Conservation (phyloP, 2,329 filamentous ascomycete genomes). For the Penicillium sclerotigenum region DNA sequence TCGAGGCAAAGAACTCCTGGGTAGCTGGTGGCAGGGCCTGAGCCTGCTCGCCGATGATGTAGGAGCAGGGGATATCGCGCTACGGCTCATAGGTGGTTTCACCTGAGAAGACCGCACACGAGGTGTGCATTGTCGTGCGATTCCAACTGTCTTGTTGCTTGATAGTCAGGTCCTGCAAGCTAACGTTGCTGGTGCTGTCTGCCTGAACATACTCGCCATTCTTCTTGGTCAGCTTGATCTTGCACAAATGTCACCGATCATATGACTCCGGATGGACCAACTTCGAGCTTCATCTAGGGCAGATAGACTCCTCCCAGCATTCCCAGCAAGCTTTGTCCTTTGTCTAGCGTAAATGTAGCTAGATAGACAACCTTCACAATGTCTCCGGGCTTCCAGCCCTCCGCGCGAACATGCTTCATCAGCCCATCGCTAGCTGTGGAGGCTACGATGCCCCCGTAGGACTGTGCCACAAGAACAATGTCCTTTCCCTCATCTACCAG, state of each 20-base stretch:
- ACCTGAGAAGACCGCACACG: slow-evolving; percentile 26
- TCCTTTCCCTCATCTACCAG: slow-evolving; percentile 30
- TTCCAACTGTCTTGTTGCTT: slow-evolving; percentile 26
- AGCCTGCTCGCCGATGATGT: slow-evolving; percentile 40
- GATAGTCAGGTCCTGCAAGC: slow-evolving; percentile 32
- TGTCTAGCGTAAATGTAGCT: slow-evolving; percentile 37
- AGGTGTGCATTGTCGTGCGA: slow-evolving; percentile 23
- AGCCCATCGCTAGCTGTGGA: slow-evolving; percentile 31
- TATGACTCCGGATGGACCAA: slow-evolving; percentile 7
- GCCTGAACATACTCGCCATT: slow-evolving; percentile 19
- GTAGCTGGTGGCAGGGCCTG: slow-evolving; percentile 27
- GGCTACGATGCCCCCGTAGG: slow-evolving; percentile 35
- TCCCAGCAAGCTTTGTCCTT: slow-evolving; percentile 33
- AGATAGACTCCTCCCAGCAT: slow-evolving; percentile 23
- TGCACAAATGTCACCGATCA: background rate
- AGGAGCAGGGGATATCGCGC: slow-evolving; percentile 35
- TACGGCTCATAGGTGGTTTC: slow-evolving; percentile 31
- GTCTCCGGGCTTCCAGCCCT: slow-evolving; percentile 27
- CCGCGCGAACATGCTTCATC: slow-evolving; percentile 19
- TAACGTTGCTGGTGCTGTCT: slow-evolving; percentile 8
- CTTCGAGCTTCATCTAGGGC: slow-evolving; percentile 23
- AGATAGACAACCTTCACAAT: slow-evolving; percentile 33
- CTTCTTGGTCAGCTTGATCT: background rate
- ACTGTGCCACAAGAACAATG: slow-evolving; percentile 33
- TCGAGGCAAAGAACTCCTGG: slow-evolving; percentile 34